These are phyloP conservation scores for Eucommia ulmoides DNA, from an alignment of 257 asterid species.

Conservation along the genomic window DNA sequence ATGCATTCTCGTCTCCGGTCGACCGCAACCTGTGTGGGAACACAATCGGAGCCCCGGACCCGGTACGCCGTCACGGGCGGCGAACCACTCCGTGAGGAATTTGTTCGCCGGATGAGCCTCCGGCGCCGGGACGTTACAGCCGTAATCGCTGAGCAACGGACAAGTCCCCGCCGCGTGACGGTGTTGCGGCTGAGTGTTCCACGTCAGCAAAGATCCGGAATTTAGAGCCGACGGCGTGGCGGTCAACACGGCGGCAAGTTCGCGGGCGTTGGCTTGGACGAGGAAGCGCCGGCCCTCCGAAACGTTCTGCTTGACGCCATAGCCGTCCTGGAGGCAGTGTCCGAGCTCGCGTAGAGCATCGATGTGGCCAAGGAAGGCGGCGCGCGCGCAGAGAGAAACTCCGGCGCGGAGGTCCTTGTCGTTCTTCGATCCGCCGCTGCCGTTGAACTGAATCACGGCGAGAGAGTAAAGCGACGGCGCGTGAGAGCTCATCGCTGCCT, in stretches of 20 bases:
- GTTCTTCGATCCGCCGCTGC: constrained; percentile 79
- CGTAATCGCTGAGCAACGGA: constrained; percentile 80
- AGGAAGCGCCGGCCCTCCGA: constrained; percentile 68
- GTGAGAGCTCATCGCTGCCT: constrained; percentile 80
- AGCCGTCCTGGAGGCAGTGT: constrained; percentile 93
- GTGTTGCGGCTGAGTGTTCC: constrained; percentile 29
- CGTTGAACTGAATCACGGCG: constrained; percentile 79
- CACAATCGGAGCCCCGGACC: constrained; percentile 63
- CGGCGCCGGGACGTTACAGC: constrained; percentile 79
- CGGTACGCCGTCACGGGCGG: constrained; percentile 14
- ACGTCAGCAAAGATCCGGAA: constrained; percentile 47
- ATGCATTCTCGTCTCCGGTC: constrained; percentile 77
- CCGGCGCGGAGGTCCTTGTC: constrained; percentile 82
- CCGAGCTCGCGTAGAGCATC: constrained; percentile 96
- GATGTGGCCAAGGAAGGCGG: constrained; percentile 71
- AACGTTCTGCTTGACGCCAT: constrained; percentile 76
- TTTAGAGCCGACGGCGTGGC: constrained; percentile 32
- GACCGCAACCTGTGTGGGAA: constrained; percentile 77
- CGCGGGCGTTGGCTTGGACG: constrained; percentile 87
- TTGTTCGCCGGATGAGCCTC: constrained; percentile 65
- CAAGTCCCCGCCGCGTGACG: constrained; percentile 37
- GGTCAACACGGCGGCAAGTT: constrained; percentile 46
- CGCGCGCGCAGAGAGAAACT: constrained; percentile 79
- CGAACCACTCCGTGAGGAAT: constrained; percentile 70
- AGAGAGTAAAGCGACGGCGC: constrained; percentile 80